Base-by-base conservation (phyloP, 768 basidiomycete genomes). In the Mycena filopes region DNA sequence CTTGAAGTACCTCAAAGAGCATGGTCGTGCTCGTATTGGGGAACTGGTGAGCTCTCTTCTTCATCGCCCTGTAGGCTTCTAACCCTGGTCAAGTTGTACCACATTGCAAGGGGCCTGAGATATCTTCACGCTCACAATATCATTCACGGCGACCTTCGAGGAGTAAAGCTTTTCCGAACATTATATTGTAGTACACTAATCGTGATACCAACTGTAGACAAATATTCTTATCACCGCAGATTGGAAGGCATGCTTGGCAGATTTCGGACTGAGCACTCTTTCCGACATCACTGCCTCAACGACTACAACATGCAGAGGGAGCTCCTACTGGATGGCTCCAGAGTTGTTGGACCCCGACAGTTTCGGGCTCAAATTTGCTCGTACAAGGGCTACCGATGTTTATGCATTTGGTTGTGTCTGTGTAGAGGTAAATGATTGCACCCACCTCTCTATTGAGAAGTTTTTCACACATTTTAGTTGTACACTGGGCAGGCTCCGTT, bases 371-470 rank as follows among this genome's bases (percentile, higher is more conserved):
- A 15, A 38, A n/a, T 57, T 57, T 20, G n/a, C 33, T 36, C 43
- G 55, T 4, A 57, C 55, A 2, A 21, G 28, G 16, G 55, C 55
- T 4, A 57, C 29, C 13, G 55, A 57, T 29, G 73, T 77, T 11
- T 79, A 74, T 69, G 71, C 78, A 1, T 77, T 77, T 68, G 78
- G 71, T 3, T 77, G 75, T 60, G 70, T 77, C 38, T 73, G 73
- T 54, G 40, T 78, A 9, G 77, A 78, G 75, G 78, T 78, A n/a
- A n/a, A n/a, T n/a, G n/a, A n/a, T n/a, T n/a, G n/a, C n/a, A n/a
- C n/a, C n/a, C n/a, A n/a, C n/a, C n/a, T n/a, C n/a, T n/a, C n/a
- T n/a, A n/a, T n/a, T n/a, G n/a, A n/a, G n/a, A n/a, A n/a, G n/a
- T n/a, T n/a, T n/a, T n/a, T n/a, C n/a, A n/a, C n/a, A n/a, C n/a